Evolutionary conservation across 768 basidiomycete genomes (phyloP).

Genomic region (Trametes punicea): DNA sequence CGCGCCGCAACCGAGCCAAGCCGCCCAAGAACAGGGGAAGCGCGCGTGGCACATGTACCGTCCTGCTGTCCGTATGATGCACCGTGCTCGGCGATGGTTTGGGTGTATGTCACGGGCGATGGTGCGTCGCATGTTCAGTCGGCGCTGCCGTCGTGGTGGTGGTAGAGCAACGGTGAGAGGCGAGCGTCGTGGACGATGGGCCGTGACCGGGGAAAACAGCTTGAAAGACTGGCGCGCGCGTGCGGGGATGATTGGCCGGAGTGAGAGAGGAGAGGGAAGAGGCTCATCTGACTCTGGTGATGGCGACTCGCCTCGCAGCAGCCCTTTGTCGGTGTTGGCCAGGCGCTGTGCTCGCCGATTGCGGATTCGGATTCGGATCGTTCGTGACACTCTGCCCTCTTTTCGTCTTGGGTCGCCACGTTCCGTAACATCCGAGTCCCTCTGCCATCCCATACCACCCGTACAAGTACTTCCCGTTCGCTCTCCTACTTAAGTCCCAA

Average conservation of each 20-base stretch:
- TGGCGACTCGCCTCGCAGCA: constrained; percentile 11
- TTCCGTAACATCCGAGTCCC: constrained; percentile 25
- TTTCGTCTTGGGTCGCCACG: constrained; percentile 18
- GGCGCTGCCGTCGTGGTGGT: background rate
- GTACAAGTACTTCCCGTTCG: constrained; percentile 18
- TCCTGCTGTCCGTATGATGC: no score
- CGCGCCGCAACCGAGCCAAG: constrained; percentile 16
- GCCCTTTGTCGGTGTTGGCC: constrained; percentile 2
- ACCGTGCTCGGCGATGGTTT: no score
- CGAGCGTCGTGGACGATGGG: background rate
- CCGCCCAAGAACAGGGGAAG: background rate
- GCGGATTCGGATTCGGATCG: background rate
- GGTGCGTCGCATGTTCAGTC: no score
- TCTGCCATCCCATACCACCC: background rate
- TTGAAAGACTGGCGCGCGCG: background rate
- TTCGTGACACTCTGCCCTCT: background rate
- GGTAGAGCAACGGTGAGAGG: background rate
- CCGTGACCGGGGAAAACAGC: background rate
- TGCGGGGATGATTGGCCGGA: constrained; percentile 28
- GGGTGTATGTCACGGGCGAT: no score
- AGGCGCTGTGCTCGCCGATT: constrained; percentile 13
- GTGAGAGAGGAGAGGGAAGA: constrained; percentile 25
- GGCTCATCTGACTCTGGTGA: constrained; percentile 19
- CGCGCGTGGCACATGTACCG: background rate
- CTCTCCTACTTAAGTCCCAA: constrained; percentile 14